Evolutionary conservation across 305 asterid species (phyloP).

Genomic region (Ruellia speciosa): DNA sequence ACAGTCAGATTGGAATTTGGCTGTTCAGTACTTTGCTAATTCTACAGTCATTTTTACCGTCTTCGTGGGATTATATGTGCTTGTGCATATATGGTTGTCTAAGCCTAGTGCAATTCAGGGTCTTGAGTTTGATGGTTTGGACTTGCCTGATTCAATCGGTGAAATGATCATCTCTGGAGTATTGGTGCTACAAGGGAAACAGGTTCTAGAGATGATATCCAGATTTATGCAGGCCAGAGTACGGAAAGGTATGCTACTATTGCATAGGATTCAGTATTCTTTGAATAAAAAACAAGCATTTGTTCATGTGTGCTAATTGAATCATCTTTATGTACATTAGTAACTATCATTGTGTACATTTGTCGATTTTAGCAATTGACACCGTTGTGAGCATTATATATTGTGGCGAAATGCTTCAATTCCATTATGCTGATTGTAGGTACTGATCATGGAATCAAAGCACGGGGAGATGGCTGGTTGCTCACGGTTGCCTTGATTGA

Average conservation of each 20-base stretch:
- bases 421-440: slow-evolving; percentile 34
- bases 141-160: slow-evolving; percentile 91
- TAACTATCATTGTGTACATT: not conserved
- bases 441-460: slow-evolving; percentile 89
- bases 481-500: slow-evolving; percentile 88
- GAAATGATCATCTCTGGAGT: slow-evolving; percentile 76
- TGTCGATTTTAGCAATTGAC: too few relatives aligned
- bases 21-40: slow-evolving; percentile 80
- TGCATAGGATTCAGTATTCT: too few relatives aligned
- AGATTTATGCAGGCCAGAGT: slow-evolving; percentile 89
- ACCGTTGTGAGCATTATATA: too few relatives aligned
- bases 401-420: slow-evolving; percentile 3
- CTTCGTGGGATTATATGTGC: slow-evolving; percentile 53
- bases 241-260: slow-evolving; percentile 70
- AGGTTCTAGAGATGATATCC: slow-evolving; percentile 66
- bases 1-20: slow-evolving; percentile 78
- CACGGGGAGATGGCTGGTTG: slow-evolving; percentile 92
- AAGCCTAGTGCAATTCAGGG: slow-evolving; percentile 74
- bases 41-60: slow-evolving; percentile 62
- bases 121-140: slow-evolving; percentile 89
- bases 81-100: slow-evolving; percentile 62
- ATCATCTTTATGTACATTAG: slow-evolving; percentile 2
- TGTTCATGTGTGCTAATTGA: slow-evolving; percentile 3
- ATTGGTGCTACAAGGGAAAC: slow-evolving; percentile 78
- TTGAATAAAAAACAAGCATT: too few relatives aligned